Conservation (phyloP, 192 early-diverging fungal species). For the Rhizoclosmatium globosum region DNA sequence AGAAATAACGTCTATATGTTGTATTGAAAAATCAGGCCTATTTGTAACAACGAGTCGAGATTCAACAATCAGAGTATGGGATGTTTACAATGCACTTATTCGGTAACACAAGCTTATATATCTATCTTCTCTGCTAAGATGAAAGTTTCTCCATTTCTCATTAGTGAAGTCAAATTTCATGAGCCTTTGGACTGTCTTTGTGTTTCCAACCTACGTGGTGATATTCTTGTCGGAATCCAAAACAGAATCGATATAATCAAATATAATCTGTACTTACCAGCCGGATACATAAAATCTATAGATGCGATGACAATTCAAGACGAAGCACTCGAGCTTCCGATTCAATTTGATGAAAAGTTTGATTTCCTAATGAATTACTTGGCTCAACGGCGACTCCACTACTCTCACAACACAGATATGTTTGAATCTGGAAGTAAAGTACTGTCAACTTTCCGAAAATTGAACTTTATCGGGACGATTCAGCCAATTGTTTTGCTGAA, state of each 20-base stretch:
- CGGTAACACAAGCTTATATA: constrained; percentile 52
- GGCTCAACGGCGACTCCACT: constrained; percentile 5
- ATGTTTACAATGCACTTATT: constrained; percentile 49
- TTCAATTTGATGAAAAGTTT: constrained; percentile 57
- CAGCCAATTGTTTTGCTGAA: neutral
- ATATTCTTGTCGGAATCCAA: constrained; percentile 53
- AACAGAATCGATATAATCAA: constrained; percentile 58
- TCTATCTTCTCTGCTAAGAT: constrained; percentile 29
- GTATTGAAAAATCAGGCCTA: constrained; percentile 38
- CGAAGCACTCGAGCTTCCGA: constrained; percentile 36
- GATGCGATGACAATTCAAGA: constrained; percentile 25
- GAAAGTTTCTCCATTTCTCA: constrained; percentile 30
- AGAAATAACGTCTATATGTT: constrained; percentile 47
- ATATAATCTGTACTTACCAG: constrained; percentile 48
- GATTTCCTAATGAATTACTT: constrained; percentile 29
- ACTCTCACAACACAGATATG: neutral
- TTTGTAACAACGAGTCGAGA: constrained; percentile 53
- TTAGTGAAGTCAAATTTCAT: constrained; percentile 59
- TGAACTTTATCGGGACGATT: constrained; percentile 19
- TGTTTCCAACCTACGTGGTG: constrained; percentile 45
- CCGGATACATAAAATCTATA: constrained; percentile 38
- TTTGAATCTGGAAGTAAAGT: neutral
- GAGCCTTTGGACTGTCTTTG: constrained; percentile 49
- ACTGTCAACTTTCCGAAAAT: neutral
- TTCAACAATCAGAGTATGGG: constrained; percentile 55